A percentile compares a stretch with the other conserved stretches of the same genome.
Conservation (phyloP, 2,329 filamentous ascomycete genomes). For the Fusarium vanettenii region DNA sequence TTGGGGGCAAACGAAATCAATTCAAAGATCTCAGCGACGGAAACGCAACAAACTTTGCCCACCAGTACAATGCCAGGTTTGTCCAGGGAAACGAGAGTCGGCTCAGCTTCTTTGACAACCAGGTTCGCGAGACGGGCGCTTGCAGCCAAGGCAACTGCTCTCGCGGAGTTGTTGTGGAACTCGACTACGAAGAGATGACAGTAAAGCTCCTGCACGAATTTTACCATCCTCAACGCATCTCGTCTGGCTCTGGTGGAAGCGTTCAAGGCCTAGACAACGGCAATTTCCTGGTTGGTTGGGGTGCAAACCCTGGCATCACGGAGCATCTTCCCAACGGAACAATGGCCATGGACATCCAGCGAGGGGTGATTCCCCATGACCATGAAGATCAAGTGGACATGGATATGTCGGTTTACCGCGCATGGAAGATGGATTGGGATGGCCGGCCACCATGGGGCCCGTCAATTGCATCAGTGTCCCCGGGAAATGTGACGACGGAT, state of each 20-base stretch:
- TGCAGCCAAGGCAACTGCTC: conserved; percentile 32
- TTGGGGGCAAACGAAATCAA: conserved; percentile 49
- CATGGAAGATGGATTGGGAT: conserved; percentile 43
- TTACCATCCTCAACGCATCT: conserved; percentile 61
- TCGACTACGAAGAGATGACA: conserved; percentile 58
- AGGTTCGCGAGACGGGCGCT: conserved; percentile 28
- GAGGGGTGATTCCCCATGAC: conserved; percentile 56
- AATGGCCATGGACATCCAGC: conserved; percentile 53
- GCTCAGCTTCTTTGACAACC: conserved; percentile 67
- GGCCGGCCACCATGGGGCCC: conserved; percentile 41
- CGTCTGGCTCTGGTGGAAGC: conserved; percentile 61
- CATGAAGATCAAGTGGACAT: conserved; percentile 3
- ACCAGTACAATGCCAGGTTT: conserved; percentile 63
- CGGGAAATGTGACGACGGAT: conserved; percentile 11
- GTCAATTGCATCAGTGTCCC: conserved; percentile 31
- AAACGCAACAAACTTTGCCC: conserved; percentile 48
- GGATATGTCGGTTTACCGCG: conserved; percentile 40
- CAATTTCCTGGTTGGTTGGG: conserved; percentile 69
- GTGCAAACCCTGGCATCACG: conserved; percentile 60
- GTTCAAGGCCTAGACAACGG: conserved; percentile 65
- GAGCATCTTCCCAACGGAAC: conserved; percentile 50
- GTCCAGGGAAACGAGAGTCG: conserved; percentile 57
- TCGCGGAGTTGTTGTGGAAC: conserved; percentile 48
- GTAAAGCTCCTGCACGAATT: conserved; percentile 61
- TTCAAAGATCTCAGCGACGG: conserved; percentile 49